A percentile compares a stretch with the other conserved stretches of the same genome.
These are phyloP conservation scores for Malassezia cuniculi DNA, from an alignment of 1,284 basidiomycete species.

Conservation along the genomic window DNA sequence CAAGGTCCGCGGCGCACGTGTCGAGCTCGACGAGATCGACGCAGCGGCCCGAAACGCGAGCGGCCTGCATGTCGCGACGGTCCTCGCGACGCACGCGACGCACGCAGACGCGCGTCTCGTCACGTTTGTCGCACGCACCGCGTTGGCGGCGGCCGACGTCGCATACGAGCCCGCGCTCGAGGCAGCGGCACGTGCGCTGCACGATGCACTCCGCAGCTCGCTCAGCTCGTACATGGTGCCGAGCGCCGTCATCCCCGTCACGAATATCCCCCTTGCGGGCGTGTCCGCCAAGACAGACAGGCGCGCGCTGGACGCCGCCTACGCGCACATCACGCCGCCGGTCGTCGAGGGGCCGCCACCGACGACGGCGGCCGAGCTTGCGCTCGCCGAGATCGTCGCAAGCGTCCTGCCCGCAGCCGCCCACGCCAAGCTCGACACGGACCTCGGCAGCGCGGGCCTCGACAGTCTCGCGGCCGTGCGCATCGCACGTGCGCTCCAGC, in stretches of 20 bases:
- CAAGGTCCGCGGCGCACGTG: conserved; percentile 37
- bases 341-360: too few relatives aligned
- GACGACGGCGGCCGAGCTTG: conserved; percentile 11
- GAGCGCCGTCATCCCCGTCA: conserved; percentile 22
- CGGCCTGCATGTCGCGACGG: conserved; percentile 15
- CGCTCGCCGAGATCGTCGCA: conserved; percentile 14
- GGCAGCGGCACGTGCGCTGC: conserved; percentile 8
- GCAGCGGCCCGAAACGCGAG: conserved; percentile 12
- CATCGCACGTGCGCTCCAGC: conserved; percentile 21
- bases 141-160: background rate
- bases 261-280: conserved; percentile 23
- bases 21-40: conserved; percentile 39
- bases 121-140: conserved; percentile 18
- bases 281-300: conserved; percentile 33
- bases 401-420: conserved; percentile 1
- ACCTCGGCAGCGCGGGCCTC: conserved; percentile 31
- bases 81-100: conserved; percentile 19
- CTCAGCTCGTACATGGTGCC: conserved; percentile 39
- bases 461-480: conserved; percentile 35
- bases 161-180: conserved; percentile 1
- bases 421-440: conserved; percentile 5
- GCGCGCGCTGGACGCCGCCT: conserved; percentile 17
- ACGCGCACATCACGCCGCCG: conserved; percentile 3
- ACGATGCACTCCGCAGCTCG: conserved; percentile 7
- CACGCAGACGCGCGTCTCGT: conserved; percentile 19